These are phyloP conservation scores for Daucus carota DNA, from an alignment of 129 eudicot genomes.

Conservation along the genomic window DH1_v3.0 NC_030381.2:49637001-49637500, in stretches of 20 bases:
- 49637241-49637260: background rate
- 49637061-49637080: too few species aligned
- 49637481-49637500: background rate
- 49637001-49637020: too few species aligned
- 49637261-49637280: background rate
- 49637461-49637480: background rate
- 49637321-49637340: background rate
- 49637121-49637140: background rate
- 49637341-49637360: background rate
- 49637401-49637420: background rate
- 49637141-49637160: background rate
- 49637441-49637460: background rate
- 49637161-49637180: background rate
- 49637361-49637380: background rate
- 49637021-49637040: too few species aligned
- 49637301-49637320: background rate
- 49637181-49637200: background rate
- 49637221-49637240: background rate
- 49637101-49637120: background rate
- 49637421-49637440: background rate
- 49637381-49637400: background rate
- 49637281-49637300: background rate
- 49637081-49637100: too few species aligned
- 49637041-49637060: too few species aligned
- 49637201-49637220: background rate